phyloP scores from a whole-genome alignment of 2,329 filamentous ascomycete species.

The Fusarium torulosum region DNA sequence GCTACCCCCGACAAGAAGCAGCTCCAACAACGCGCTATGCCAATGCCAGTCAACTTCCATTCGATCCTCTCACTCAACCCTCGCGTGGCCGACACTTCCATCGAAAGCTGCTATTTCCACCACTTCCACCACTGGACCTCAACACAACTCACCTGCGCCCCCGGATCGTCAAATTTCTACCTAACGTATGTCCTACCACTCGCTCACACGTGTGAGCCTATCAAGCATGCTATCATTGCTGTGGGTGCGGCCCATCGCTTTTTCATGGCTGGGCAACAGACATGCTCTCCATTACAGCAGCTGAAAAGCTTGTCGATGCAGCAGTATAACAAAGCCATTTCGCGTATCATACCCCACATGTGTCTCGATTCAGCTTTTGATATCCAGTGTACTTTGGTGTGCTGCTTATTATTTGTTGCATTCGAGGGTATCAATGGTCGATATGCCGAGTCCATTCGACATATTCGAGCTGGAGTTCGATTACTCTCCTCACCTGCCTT shows the following conservation, averaged over 20 bases:
- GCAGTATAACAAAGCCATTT: constrained; percentile 43
- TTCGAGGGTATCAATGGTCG: constrained; percentile 42
- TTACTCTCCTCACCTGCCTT: constrained; percentile 18
- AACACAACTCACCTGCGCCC: constrained; percentile 24
- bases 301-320: constrained; percentile 37
- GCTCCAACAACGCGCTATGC: neutral
- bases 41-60: neutral
- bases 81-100: constrained; percentile 11
- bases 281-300: constrained; percentile 30
- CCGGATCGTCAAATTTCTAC: constrained; percentile 31
- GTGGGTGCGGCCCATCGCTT: constrained; percentile 38
- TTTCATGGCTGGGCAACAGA: constrained; percentile 31
- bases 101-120: constrained; percentile 36
- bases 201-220: constrained; percentile 30
- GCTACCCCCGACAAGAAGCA: constrained; percentile 11
- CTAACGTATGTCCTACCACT: constrained; percentile 28
- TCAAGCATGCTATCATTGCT: constrained; percentile 29
- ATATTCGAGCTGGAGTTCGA: constrained; percentile 36
- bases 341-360: constrained; percentile 36
- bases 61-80: constrained; percentile 13
- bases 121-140: constrained; percentile 41
- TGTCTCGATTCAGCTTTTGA: constrained; percentile 18
- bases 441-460: constrained; percentile 39
- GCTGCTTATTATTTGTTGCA: constrained; percentile 43
- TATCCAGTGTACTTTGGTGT: constrained; percentile 36